Base-by-base conservation (phyloP, 441 rosid genomes). In the Adansonia madagascariensis region DNA sequence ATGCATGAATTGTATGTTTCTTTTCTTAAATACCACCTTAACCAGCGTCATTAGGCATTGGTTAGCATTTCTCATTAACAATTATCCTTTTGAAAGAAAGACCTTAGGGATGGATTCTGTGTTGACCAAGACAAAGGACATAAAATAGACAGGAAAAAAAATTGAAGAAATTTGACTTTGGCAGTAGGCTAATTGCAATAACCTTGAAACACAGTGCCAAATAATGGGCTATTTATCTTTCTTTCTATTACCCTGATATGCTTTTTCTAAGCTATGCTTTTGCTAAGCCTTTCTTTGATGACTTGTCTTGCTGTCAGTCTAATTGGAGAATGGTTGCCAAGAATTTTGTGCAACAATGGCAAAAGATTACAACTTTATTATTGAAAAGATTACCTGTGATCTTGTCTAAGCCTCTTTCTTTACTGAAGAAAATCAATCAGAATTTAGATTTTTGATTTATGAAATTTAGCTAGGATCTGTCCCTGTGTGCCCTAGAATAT, bases 121-220 rank as follows among this genome's bases (percentile, higher is more conserved):
- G 31, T 44, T 18, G 71, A 44, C 53, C 31, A 5, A 44, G 12
- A 66, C 22, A 8, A 18, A 20, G 18, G 18, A 27, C 31, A 27
- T 27, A 9, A 65, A 43, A 43, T 41, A 27, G 31, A 27, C 31
- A 27, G 31, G 31, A 27, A 27, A 2, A 27, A 27, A 27, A 27
- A 27, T 27, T 27, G 31, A 27, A 27, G 31, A 27, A 27, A 27
- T 27, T 65, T 65, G 70, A 65, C 52, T 41, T 65, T 41, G 46
- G 20, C 17, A 41, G 27, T 7, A 8, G 49, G 67, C 22, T 39
- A 64, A 41, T 43, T 18, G 31, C 31, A 17, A n/a, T 18, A 27
- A 18, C 53, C 71, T 66, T 66, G 71, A 66, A 66, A 64, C 18
- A 14, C 71, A 18, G 12, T 66, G 31, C 52, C 71, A 66, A 43